Conservation (phyloP, 2,329 filamentous ascomycete genomes). For the Nannizzia gypsea region DNA sequence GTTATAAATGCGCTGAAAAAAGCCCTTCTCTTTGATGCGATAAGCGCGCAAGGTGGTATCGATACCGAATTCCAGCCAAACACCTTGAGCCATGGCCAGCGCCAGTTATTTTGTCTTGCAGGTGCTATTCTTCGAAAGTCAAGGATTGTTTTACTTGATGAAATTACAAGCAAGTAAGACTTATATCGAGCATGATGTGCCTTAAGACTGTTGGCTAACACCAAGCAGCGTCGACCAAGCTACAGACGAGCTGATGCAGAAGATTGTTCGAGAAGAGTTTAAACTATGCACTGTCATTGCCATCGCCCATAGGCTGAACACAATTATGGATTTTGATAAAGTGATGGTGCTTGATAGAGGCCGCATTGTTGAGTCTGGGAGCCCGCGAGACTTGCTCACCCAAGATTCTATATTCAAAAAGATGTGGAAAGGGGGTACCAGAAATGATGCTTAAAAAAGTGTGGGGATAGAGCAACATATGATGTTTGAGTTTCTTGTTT, state of each 20-base stretch:
- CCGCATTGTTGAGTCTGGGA: background rate
- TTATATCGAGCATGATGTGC: background rate
- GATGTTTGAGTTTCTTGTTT: background rate
- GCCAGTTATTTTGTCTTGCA: slow-evolving; percentile 53
- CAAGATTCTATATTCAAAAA: background rate
- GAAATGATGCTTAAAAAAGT: background rate
- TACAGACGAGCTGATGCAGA: slow-evolving; percentile 10
- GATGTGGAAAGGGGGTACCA: background rate
- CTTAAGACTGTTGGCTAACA: background rate
- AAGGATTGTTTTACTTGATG: slow-evolving; percentile 52
- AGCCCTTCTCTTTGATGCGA: slow-evolving; percentile 27
- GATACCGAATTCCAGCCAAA: slow-evolving; percentile 39
- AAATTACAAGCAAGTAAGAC: slow-evolving; percentile 44
- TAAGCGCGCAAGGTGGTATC: slow-evolving; percentile 29
- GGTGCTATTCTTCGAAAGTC: slow-evolving; percentile 50
- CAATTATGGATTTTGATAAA: background rate
- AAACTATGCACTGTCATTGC: slow-evolving; percentile 11
- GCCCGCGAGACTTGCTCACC: background rate
- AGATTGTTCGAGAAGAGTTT: slow-evolving; percentile 7
- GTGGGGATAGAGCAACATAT: background rate
- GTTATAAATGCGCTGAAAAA: slow-evolving; percentile 29
- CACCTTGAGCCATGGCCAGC: slow-evolving; percentile 36
- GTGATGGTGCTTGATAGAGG: background rate
- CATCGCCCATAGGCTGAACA: slow-evolving; percentile 6
- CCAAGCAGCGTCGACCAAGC: slow-evolving; percentile 8